Evolutionary conservation across 2,329 filamentous ascomycete genomes (phyloP).

Genomic region (Curvularia eragrostidis): DNA sequence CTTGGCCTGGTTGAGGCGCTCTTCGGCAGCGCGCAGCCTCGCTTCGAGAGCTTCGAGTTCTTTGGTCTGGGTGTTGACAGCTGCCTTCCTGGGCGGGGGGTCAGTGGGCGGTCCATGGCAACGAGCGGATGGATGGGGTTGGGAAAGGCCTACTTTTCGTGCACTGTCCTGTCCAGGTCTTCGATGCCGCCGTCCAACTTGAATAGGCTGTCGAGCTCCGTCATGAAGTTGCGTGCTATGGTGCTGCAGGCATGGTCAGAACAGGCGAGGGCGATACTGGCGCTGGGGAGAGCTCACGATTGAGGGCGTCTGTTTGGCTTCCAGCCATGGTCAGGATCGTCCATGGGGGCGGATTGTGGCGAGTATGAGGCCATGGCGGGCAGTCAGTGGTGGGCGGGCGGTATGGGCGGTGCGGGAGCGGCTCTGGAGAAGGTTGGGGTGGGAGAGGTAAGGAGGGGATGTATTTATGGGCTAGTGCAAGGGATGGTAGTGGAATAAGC

Average conservation of each 20-base stretch:
- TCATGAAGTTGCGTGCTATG: slow-evolving; percentile 85
- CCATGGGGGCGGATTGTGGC: slow-evolving; percentile 33
- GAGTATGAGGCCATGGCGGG: slow-evolving; percentile 22
- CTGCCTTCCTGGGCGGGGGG: slow-evolving; percentile 71
- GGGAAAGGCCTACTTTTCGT: slow-evolving; percentile 74
- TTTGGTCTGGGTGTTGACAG: slow-evolving; percentile 73
- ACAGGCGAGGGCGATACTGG: slow-evolving; percentile 28
- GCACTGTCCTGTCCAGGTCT: slow-evolving; percentile 75
- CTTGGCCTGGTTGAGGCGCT: slow-evolving; percentile 63
- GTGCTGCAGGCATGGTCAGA: slow-evolving; percentile 65
- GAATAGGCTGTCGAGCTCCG: slow-evolving; percentile 87
- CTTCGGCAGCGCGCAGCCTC: slow-evolving; percentile 83
- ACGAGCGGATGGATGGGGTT: neutral
- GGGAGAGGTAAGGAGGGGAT: slow-evolving; percentile 8
- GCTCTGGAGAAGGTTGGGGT: slow-evolving; percentile 14
- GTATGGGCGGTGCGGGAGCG: slow-evolving; percentile 11
- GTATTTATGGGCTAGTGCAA: slow-evolving; percentile 19
- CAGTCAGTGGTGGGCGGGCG: slow-evolving; percentile 10
- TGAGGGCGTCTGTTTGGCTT: slow-evolving; percentile 81
- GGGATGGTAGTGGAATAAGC: slow-evolving; percentile 5
- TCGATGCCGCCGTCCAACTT: slow-evolving; percentile 80
- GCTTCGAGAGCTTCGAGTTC: slow-evolving; percentile 88
- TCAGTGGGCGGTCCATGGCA: slow-evolving; percentile 14
- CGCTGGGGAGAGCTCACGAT: slow-evolving; percentile 68
- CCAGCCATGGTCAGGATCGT: slow-evolving; percentile 73